Base-by-base conservation (phyloP, 2,329 filamentous ascomycete genomes). In the Colletotrichum higginsianum region DNA sequence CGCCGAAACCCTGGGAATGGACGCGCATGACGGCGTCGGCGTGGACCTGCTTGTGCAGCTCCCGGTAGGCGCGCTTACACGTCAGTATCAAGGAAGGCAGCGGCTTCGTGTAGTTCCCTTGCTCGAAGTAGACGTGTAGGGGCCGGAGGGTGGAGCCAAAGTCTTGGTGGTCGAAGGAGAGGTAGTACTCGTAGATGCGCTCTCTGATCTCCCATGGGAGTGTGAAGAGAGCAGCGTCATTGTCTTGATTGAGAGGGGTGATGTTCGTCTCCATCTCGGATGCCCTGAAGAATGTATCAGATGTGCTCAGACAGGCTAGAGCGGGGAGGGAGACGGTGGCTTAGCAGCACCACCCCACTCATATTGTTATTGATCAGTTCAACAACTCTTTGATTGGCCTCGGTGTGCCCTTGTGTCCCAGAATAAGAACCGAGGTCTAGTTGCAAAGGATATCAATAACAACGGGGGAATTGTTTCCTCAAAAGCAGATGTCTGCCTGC, bases 21-120 rank as follows among this genome's bases (percentile, higher is more conserved):
- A 80, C 74, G 15, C 77, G 74, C 69, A 80, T 64, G 23, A 72
- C 60, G 2, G 78, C 78, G 6, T 76, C 68, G 0, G 57, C 61
- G 16, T 79, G 76, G 2, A 80, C 79, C 2, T 38, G 42, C 0
- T 40, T 47, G 30, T 66, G 71, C 1, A 80, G 75, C 38, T 80
- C 78, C 42, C 79, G 77, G 11, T 79, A 78, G 3, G 75, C 77
- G 38, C 78, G 78, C 50, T 78, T 79, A 70, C 76, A 77, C 15
- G 79, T 77, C 26, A 79, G 73, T 66, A 80, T 75, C 30, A 77
- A 74, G 11, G 74, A 66, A 18, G 70, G 70, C 9, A 72, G 30
- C 7, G 70, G 70, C 8, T 56, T 71, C 16, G 55, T 47, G 49
- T 72, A 71, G 2, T 57, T 61, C 12, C 55, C 70, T 46, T 70